Evolutionary conservation across 495 filamentous ascomycete species (phyloP), one percentile per base, ranked within the genome.

Genomic region (Pseudotulostoma volvatum): DNA sequence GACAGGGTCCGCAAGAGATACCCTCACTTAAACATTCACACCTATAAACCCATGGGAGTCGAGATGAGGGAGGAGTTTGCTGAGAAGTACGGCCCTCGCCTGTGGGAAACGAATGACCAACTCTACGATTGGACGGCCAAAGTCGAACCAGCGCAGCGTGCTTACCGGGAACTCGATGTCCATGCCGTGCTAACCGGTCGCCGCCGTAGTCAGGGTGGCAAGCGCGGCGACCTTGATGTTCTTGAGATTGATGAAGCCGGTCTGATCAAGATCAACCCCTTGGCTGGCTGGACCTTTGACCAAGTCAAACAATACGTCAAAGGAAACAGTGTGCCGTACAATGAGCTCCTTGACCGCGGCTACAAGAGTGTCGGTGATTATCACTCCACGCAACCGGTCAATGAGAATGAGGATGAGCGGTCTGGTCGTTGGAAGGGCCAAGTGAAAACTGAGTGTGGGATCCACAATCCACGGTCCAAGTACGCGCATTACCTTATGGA

Each of bases 291-390:
- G 90, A 68, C 75, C 31, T 96, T 96, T 60, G 60, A 74, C 39
- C 81, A 95, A 54, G 90, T 97, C 33, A 74, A 84, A 59, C 68
- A 70, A 23, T 97, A 97, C 58, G 67, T 94, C 66, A 68, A 74
- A 39, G 76, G 79, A 44, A 71, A 94, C 63, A 53, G 90, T 40
- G 83, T 97, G 3, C 92, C 90, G 1, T 96, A 94, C 70, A 97
- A 97, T 52, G 77, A 70, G 39, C 69, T 97, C 8, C 68, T 97
- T 3, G 82, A 96, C 63, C 67, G 64, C 39, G 86, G 92, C 11
- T 97, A 97, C 73, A 95, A 96, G 72, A 90, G 82, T 44, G 68
- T 97, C 44, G 90, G 90, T 44, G 90, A 97, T 60, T 96, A 88
- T 82, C 90, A 97, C 66, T 90, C 82, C 25, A 97, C 90, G 31